Percentiles rank a stretch among this genome's conserved stretches.
Conservation (phyloP, 1,139 yeast species). For the Pneumocystis wakefieldiae region DNA sequence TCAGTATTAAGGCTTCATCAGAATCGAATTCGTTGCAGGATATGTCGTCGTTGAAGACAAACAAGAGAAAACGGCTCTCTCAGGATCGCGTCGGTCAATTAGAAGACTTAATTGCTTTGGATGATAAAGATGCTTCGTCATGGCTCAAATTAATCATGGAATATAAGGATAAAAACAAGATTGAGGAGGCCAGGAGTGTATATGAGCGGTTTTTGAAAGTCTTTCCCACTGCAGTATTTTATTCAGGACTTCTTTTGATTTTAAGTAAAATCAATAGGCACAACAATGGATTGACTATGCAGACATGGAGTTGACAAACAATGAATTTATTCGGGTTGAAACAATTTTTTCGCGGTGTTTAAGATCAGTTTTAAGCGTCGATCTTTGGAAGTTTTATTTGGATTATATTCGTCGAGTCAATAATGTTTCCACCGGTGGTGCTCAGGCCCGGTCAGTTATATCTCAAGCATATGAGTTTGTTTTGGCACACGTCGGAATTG, state of each 20-base stretch:
- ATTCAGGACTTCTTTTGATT: constrained; percentile 3
- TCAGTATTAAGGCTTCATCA: neutral
- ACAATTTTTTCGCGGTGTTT: constrained; percentile 48
- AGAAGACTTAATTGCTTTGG: constrained; percentile 43
- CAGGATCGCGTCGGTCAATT: constrained; percentile 42
- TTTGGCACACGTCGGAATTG: constrained; percentile 60
- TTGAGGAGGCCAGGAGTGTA: constrained; percentile 43
- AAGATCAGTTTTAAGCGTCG: constrained; percentile 43
- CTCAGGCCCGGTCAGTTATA: constrained; percentile 60
- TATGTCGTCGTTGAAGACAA: neutral
- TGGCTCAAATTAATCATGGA: constrained; percentile 47
- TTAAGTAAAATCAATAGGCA: constrained; percentile 6
- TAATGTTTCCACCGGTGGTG: constrained; percentile 65
- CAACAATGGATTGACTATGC: constrained; percentile 59
- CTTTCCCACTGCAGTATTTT: constrained; percentile 47
- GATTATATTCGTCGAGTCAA: constrained; percentile 67
- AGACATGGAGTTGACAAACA: constrained; percentile 49
- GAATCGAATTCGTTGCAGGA: neutral
- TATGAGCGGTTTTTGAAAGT: constrained; percentile 48
- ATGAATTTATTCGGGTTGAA: constrained; percentile 56
- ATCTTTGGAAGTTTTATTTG: constrained; percentile 60
- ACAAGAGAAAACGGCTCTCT: constrained; percentile 20
- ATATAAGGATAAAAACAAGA: constrained; percentile 43
- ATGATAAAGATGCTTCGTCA: constrained; percentile 41
- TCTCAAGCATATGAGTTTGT: constrained; percentile 79